Evolutionary conservation across 1,284 basidiomycete genomes (phyloP), one percentile per base, ranked within the genome.

Genomic region (Heterobasidion occidentale): DNA sequence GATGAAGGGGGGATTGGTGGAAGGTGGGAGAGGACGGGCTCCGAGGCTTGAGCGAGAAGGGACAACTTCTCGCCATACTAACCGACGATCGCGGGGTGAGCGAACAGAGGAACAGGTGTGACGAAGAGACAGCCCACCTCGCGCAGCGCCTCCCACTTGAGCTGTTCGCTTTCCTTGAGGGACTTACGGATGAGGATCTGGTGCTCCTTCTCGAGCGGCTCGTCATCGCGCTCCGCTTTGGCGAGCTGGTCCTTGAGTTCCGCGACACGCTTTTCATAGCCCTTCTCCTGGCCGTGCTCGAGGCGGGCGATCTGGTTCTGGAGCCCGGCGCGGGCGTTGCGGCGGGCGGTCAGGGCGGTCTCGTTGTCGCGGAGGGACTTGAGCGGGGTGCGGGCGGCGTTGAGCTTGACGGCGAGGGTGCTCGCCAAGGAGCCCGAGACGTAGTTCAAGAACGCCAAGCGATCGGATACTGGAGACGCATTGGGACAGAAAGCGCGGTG

Each of bases 41-140:
- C 67, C 1, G 83, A 80, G 7, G 86, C 86, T 68, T 91, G 86
- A 8, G 87, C 77, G 12, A 91, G 67, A 4, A 92, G 73, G 1
- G 83, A 72, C 5, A 92, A 70, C 67, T 91, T 92, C 68, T 92
- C 90, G 49, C 80, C 86, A 58, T 86, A 92, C 87, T 84, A 52
- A 4, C 61, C 38, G 34, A 57, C 12, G 46, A 54, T 58, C 15
- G n/a, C 3, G 52, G 36, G 38, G n/a, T 46, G 15, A 55, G 17
- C 7, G 20, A 20, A 9, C 44, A 48, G 49, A 19, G 3, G 46
- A 17, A 52, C 0, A 49, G 45, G 36, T 19, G 49, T 6, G 55
- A n/a, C 2, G 46, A 14, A 42, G 36, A 20, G 36, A 36, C 11
- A 27, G 61, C 69, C 58, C 62, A 88, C 88, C 80, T 92, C 89